phyloP scores from a whole-genome alignment of 257 asterid genomes.

The Plantago ovata region DNA sequence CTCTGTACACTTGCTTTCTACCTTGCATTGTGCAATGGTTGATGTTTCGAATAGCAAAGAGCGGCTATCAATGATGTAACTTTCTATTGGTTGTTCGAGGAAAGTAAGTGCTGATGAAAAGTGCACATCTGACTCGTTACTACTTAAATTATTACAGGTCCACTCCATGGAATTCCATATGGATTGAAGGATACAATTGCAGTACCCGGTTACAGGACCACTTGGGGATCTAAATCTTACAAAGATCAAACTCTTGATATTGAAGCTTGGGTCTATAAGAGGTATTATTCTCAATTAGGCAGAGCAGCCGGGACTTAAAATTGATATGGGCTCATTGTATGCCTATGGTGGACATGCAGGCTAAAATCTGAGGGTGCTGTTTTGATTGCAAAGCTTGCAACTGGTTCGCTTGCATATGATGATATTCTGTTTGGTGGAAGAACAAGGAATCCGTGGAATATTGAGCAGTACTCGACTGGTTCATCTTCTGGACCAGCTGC shows the following conservation, averaged over 20 bases:
- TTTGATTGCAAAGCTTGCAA: slow-evolving; percentile 77
- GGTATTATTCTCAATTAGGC: slow-evolving; percentile 40
- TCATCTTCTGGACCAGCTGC: slow-evolving; percentile 97
- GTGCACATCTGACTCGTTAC: no score
- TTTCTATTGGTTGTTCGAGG: no score
- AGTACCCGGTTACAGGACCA: slow-evolving; percentile 82
- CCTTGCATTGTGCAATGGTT: not conserved
- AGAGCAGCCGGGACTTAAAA: not conserved
- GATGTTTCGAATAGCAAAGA: no score
- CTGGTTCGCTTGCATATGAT: slow-evolving; percentile 89
- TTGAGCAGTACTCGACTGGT: slow-evolving; percentile 90
- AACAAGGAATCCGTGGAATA: slow-evolving; percentile 96
- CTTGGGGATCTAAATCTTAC: slow-evolving; percentile 85
- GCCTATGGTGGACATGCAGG: slow-evolving; percentile 34
- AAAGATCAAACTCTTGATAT: slow-evolving; percentile 72
- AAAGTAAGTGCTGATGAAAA: no score
- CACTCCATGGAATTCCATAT: slow-evolving; percentile 93
- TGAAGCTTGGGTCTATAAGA: slow-evolving; percentile 95
- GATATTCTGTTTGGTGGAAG: slow-evolving; percentile 98
- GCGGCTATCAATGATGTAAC: no score
- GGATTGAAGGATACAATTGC: slow-evolving; percentile 94
- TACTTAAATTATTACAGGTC: slow-evolving; percentile 72
- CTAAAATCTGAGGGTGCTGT: slow-evolving; percentile 86
- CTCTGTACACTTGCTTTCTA: not conserved
- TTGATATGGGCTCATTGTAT: not conserved